Evolutionary conservation across 495 filamentous ascomycete species (phyloP).

Genomic region (Penicillium pulvis): DNA sequence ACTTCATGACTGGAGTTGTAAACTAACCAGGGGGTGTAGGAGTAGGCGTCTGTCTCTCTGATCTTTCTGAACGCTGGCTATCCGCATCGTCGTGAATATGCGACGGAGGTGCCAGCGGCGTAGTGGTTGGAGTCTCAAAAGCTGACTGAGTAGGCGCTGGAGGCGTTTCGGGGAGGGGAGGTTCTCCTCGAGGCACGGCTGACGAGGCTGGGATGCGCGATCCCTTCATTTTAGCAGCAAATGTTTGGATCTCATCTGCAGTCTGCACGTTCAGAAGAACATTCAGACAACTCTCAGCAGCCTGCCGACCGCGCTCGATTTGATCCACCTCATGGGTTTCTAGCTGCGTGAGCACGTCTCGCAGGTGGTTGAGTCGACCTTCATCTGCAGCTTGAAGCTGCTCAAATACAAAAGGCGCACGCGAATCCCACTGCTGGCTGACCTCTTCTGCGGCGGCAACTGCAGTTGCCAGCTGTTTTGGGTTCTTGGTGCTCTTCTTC

Average conservation of each 20-base stretch:
- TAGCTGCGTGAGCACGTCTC: slow-evolving; percentile 89
- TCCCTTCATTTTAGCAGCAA: slow-evolving; percentile 58
- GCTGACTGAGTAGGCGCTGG: neutral
- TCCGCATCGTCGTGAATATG: slow-evolving; percentile 55
- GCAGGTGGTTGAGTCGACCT: slow-evolving; percentile 82
- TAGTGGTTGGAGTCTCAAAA: neutral
- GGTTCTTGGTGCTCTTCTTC: slow-evolving; percentile 77
- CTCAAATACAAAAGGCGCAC: slow-evolving; percentile 94
- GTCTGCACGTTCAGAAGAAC: slow-evolving; percentile 86
- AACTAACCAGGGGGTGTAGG: slow-evolving; percentile 51
- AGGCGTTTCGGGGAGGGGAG: slow-evolving; percentile 23
- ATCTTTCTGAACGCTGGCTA: slow-evolving; percentile 58
- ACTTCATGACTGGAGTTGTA: slow-evolving; percentile 9
- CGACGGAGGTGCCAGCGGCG: slow-evolving; percentile 43
- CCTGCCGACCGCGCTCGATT: slow-evolving; percentile 72
- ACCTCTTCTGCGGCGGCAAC: slow-evolving; percentile 73
- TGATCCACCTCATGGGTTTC: slow-evolving; percentile 92
- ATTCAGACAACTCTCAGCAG: slow-evolving; percentile 81
- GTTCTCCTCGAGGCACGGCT: slow-evolving; percentile 19
- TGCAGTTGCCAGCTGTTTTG: slow-evolving; percentile 78
- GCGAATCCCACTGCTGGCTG: slow-evolving; percentile 86
- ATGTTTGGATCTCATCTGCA: slow-evolving; percentile 85
- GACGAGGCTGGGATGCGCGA: slow-evolving; percentile 18
- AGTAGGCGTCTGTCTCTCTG: slow-evolving; percentile 38
- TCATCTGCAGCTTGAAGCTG: slow-evolving; percentile 92